A percentile compares a stretch with the other conserved stretches of the same genome.
Conservation (phyloP, 2,329 filamentous ascomycete species). For the Fusarium avenaceum region DNA sequence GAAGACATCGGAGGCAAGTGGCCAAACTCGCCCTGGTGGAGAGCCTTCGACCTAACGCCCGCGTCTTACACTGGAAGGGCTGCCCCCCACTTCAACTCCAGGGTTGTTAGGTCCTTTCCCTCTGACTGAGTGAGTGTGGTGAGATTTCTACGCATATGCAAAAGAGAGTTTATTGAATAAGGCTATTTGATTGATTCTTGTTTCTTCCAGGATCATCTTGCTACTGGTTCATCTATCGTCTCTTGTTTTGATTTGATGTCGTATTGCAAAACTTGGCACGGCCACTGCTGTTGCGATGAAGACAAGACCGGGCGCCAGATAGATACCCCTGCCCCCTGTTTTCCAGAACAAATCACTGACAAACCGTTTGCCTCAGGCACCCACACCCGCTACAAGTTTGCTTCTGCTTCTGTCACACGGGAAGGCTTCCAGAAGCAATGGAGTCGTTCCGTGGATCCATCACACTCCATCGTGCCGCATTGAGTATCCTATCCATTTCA, state of each 20-base stretch:
- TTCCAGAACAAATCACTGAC: constrained; percentile 37
- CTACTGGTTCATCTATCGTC: constrained; percentile 14
- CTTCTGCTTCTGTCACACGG: constrained; percentile 41
- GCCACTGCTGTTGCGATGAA: constrained; percentile 26
- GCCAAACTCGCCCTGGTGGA: constrained; percentile 40
- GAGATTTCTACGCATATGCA: constrained; percentile 14
- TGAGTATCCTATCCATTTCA: constrained; percentile 28
- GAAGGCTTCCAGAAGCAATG: constrained; percentile 42
- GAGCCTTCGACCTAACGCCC: constrained; percentile 36
- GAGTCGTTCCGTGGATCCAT: constrained; percentile 40
- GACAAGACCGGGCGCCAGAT: constrained; percentile 24
- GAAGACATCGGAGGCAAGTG: constrained; percentile 22
- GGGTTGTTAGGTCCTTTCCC: constrained; percentile 32
- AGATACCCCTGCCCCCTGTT: constrained; percentile 27
- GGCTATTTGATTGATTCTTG: constrained; percentile 16
- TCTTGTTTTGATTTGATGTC: constrained; percentile 11
- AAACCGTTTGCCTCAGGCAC: constrained; percentile 36
- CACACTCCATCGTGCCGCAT: constrained; percentile 36
- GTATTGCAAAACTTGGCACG: constrained; percentile 20
- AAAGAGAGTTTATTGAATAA: constrained; percentile 31
- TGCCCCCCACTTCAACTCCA: constrained; percentile 39
- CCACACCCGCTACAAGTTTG: constrained; percentile 1
- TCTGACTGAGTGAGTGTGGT: constrained; percentile 19
- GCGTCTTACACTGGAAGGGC: constrained; percentile 41
- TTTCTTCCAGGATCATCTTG: constrained; percentile 5